Evolutionary conservation across 2,329 filamentous ascomycete species (phyloP).

Genomic region (Botrytis tulipae): DNA sequence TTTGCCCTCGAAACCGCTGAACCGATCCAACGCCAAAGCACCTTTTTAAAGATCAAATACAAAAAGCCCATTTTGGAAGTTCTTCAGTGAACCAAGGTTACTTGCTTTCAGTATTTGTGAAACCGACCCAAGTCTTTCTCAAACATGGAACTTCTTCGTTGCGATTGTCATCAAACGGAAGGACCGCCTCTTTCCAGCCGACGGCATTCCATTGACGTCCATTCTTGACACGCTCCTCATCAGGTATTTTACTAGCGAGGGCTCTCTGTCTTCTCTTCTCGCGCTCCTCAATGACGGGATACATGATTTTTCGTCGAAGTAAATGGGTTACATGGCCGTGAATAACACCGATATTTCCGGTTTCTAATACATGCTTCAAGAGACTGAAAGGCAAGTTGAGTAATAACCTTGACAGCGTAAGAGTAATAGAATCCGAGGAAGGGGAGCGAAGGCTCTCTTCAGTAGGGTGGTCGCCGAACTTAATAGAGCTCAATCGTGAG

Average conservation of each 20-base stretch:
- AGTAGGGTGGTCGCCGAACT: conserved; percentile 62
- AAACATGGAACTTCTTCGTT: conserved; percentile 31
- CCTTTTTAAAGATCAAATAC: conserved; percentile 22
- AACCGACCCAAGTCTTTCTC: conserved; percentile 33
- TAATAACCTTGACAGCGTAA: conserved; percentile 62
- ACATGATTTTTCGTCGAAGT: conserved; percentile 49
- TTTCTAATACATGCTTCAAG: conserved; percentile 65
- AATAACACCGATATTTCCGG: conserved; percentile 51
- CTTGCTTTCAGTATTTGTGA: conserved; percentile 16
- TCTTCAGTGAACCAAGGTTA: conserved; percentile 5
- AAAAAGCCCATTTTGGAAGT: conserved; percentile 16
- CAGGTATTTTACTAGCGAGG: conserved; percentile 30
- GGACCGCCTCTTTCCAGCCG: conserved; percentile 39
- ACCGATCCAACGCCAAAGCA: conserved; percentile 24
- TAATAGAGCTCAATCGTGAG: conserved; percentile 60
- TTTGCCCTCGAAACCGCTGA: conserved; percentile 20
- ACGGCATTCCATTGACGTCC: conserved; percentile 36
- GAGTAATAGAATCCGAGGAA: conserved; percentile 37
- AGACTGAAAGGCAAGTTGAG: conserved; percentile 68
- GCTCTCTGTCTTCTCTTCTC: conserved; percentile 50
- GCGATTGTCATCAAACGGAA: conserved; percentile 24
- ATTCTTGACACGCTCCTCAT: conserved; percentile 34
- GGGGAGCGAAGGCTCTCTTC: conserved; percentile 40
- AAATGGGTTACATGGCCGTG: conserved; percentile 50
- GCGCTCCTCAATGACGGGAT: conserved; percentile 54